A percentile compares a stretch with the other conserved stretches of the same genome.
Conservation (phyloP, 345 rosid species). For the Hirschfeldia incana region DNA sequence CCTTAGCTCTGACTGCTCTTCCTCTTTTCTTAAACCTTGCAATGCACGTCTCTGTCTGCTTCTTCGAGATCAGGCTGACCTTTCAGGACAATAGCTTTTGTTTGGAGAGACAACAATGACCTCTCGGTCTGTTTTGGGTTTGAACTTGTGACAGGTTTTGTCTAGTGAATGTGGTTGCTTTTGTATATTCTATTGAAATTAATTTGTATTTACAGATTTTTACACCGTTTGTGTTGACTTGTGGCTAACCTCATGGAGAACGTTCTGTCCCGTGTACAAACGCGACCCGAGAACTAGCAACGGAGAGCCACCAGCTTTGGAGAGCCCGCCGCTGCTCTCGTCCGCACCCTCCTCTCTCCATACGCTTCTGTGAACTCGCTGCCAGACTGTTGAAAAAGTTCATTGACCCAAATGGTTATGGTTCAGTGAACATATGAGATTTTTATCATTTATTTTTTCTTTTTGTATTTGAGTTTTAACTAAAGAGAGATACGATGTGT, state of each 20-base stretch:
- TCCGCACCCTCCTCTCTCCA: conserved; percentile 69
- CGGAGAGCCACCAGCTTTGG: conserved; percentile 81
- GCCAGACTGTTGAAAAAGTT: conserved; percentile 44
- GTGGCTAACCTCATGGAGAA: conserved; percentile 96
- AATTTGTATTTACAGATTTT: conserved; percentile 57
- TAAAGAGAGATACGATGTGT: neutral
- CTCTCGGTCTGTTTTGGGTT: too few relatives aligned
- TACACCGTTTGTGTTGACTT: conserved; percentile 87
- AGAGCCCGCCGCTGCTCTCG: conserved; percentile 81
- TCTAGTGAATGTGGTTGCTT: too few relatives aligned
- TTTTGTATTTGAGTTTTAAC: conserved; percentile 24
- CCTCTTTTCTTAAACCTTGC: too few relatives aligned
- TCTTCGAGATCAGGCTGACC: too few relatives aligned
- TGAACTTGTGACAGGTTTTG: too few relatives aligned
- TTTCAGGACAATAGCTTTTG: too few relatives aligned
- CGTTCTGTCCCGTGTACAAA: conserved; percentile 97
- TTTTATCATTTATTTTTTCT: neutral
- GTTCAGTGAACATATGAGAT: neutral
- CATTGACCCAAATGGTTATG: conserved; percentile 4
- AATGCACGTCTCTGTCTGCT: too few relatives aligned
- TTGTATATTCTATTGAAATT: too few relatives aligned
- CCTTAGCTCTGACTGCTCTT: too few relatives aligned
- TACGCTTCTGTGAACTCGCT: conserved; percentile 87
- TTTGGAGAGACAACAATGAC: too few relatives aligned
- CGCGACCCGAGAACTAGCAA: conserved; percentile 80